Percentiles rank a stretch among this genome's conserved stretches.
phyloP scores from a whole-genome alignment of 2,329 filamentous ascomycete genomes.

The Trichoderma lentiforme region DNA sequence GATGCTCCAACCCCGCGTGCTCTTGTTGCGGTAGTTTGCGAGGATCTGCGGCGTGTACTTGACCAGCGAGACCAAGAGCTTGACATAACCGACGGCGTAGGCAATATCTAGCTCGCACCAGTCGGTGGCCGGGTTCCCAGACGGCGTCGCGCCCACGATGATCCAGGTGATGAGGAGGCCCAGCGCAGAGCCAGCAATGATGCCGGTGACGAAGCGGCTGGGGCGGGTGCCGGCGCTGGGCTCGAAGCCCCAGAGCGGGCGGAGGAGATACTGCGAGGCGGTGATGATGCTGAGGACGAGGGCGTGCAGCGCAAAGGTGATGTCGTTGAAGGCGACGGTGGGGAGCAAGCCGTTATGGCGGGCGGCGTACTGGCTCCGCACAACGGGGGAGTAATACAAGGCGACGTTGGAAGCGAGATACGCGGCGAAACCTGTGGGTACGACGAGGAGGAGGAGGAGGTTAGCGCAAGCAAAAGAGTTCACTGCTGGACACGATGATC shows the following conservation, averaged over 20 bases:
- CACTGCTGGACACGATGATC: not conserved
- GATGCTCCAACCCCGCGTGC: slow-evolving; percentile 86
- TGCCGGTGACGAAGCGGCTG: slow-evolving; percentile 60
- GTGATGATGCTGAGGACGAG: slow-evolving; percentile 67
- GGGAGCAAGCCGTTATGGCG: slow-evolving; percentile 73
- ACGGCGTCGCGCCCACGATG: slow-evolving; percentile 40
- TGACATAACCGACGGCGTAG: slow-evolving; percentile 78
- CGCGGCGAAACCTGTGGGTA: slow-evolving; percentile 58
- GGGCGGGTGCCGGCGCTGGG: slow-evolving; percentile 54
- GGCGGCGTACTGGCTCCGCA: slow-evolving; percentile 78
- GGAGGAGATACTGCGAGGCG: slow-evolving; percentile 74
- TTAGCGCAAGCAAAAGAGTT: not conserved
- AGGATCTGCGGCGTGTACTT: slow-evolving; percentile 90
- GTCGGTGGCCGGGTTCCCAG: slow-evolving; percentile 39
- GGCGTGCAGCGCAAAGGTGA: slow-evolving; percentile 82
- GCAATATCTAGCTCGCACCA: slow-evolving; percentile 64
- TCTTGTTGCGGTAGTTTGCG: slow-evolving; percentile 79
- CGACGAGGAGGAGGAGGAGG: not conserved
- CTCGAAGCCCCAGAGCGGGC: slow-evolving; percentile 71
- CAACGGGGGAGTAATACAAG: slow-evolving; percentile 74
- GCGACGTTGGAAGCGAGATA: slow-evolving; percentile 73
- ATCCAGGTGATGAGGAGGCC: slow-evolving; percentile 53
- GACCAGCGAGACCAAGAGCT: slow-evolving; percentile 80
- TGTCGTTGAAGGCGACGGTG: slow-evolving; percentile 85
- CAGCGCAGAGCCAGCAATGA: slow-evolving; percentile 66